Evolutionary conservation across 495 filamentous ascomycete genomes (phyloP), one percentile per base, ranked within the genome.

Genomic region (Hamigera avellanea): DNA sequence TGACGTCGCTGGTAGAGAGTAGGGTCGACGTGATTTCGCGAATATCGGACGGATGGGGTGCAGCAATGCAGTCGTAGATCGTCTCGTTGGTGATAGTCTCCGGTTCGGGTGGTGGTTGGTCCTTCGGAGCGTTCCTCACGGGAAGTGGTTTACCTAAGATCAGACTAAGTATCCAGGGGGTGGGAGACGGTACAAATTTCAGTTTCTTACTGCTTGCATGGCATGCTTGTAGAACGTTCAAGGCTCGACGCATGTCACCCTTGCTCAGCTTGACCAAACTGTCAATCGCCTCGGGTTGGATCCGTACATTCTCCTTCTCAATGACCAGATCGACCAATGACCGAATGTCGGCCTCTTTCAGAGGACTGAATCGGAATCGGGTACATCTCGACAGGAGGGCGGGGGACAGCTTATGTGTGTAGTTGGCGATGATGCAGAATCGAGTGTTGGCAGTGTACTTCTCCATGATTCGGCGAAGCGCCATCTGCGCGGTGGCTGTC

Each of bases 351-450:
- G 49, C 56, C 41, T 93, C 83, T 50, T 94, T 94, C 21, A 99
- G 61, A 17, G 91, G 91, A 43, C 83, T 89, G 61, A 99, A 99
- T 14, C 91, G 71, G 63, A 99, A 99, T 26, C 91, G 69, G 2
- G 91, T 96, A 60, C 91, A 99, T 43, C 91, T 69, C 19, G 87
- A 95, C 13, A 99, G 72, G 6, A 99, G 67, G 0, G 91, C 91
- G 0, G 91, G 88, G 5, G 84, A 88, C n/a, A 99, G 77, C 57
- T 96, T 99, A 64, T 99, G 91, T 19, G 91, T 93, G 56, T 99
- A 99, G 59, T 99, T 99, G 46, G 93, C 93, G 40, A 99, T 95
- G 48, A 99, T 86, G 62, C 89, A 95, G 61, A 99, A 99, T 35
- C 91, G 73, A 0, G 91, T 95, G 62, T 99, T 96, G 40, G 87